Conservation (phyloP, 1,284 basidiomycete species). For the Dichomitus squalens region DNA sequence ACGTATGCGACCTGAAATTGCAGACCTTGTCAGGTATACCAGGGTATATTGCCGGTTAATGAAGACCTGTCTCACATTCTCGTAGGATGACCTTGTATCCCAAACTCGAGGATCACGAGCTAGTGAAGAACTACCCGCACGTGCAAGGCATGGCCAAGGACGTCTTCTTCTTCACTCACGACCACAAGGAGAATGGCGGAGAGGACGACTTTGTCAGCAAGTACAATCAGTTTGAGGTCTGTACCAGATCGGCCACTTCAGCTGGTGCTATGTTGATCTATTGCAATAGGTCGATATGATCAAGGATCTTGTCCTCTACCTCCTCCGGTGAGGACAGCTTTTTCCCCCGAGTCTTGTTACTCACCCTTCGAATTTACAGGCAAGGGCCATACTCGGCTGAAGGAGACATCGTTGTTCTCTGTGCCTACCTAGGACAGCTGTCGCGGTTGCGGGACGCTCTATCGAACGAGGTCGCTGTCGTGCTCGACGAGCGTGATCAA, state of each 20-base stretch:
- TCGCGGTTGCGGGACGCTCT: constrained; percentile 46
- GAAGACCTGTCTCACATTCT: background rate
- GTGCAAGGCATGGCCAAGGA: constrained; percentile 61
- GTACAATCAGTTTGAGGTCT: constrained; percentile 68
- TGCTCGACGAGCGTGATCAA: constrained; percentile 73
- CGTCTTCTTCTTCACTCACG: constrained; percentile 62
- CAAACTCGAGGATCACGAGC: constrained; percentile 54
- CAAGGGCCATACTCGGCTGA: constrained; percentile 35
- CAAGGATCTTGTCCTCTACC: constrained; percentile 67
- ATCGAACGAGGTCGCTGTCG: constrained; percentile 54
- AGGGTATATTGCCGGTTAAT: background rate
- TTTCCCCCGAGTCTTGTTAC: background rate
- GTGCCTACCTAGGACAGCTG: constrained; percentile 76
- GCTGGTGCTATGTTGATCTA: background rate
- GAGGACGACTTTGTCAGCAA: constrained; percentile 65
- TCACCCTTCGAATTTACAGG: constrained; percentile 11
- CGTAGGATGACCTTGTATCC: constrained; percentile 64
- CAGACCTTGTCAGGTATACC: constrained; percentile 39
- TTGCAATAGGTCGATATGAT: constrained; percentile 59
- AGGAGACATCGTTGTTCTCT: constrained; percentile 75
- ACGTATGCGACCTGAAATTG: constrained; percentile 48
- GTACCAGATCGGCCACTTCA: constrained; percentile 4
- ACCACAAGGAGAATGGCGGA: constrained; percentile 51
- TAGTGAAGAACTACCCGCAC: constrained; percentile 50
- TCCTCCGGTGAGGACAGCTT: constrained; percentile 43